A percentile compares a stretch with the other conserved stretches of the same genome.
phyloP scores from a whole-genome alignment of 176 grass and related monocot species.

The Juncus effusus region DNA sequence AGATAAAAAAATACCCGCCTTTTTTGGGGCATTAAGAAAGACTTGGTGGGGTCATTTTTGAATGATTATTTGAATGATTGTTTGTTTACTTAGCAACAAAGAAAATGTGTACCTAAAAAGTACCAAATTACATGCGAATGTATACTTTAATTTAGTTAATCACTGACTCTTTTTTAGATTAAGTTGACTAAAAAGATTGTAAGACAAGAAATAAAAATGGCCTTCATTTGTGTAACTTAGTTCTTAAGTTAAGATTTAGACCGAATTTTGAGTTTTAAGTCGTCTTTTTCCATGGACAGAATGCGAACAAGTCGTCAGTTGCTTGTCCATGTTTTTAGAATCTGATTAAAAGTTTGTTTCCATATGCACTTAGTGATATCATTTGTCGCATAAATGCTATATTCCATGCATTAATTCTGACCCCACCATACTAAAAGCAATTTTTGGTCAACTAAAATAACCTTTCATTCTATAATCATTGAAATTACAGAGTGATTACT shows the following conservation, averaged over 20 bases:
- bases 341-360: not conserved
- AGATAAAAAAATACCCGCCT: not conserved
- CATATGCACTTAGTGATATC: too few relatives aligned
- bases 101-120: not conserved
- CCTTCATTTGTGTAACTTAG: conserved; percentile 8
- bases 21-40: conserved; percentile 16
- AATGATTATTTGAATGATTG: not conserved
- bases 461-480: too few relatives aligned
- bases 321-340: conserved; percentile 2
- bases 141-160: too few relatives aligned
- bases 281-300: not conserved
- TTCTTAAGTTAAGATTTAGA: not conserved
- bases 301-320: not conserved
- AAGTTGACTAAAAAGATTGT: too few relatives aligned
- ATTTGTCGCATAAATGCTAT: too few relatives aligned
- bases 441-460: too few relatives aligned
- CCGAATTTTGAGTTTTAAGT: not conserved
- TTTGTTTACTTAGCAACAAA: conserved; percentile 23
- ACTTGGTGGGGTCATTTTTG: not conserved
- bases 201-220: too few relatives aligned
- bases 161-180: too few relatives aligned
- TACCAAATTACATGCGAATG: too few relatives aligned
- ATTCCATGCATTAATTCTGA: too few relatives aligned
- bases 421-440: too few relatives aligned
- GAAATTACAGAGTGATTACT: too few relatives aligned